Evolutionary conservation across 2,329 filamentous ascomycete species (phyloP).

Genomic region (Paraphaeosphaeria sporulosa): DNA sequence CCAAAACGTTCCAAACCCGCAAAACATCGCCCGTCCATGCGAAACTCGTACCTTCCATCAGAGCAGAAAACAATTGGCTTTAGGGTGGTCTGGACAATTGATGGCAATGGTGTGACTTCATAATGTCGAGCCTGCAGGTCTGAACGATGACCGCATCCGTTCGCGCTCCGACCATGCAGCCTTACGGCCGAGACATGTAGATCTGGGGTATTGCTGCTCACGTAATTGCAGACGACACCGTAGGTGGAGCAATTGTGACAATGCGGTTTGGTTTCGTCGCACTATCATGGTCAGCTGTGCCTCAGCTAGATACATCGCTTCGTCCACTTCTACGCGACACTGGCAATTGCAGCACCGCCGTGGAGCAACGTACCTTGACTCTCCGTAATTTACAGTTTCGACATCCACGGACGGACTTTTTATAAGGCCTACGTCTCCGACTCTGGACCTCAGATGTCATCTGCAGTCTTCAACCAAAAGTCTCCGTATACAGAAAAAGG

Average conservation of each 20-base stretch:
- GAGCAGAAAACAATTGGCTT: background rate
- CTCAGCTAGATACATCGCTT: too few relatives aligned
- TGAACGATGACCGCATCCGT: background rate
- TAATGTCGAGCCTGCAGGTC: background rate
- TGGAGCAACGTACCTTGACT: conserved; percentile 52
- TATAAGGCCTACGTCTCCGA: conserved; percentile 42
- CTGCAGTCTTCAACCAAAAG: background rate
- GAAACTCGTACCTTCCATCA: background rate
- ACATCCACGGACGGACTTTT: conserved; percentile 60
- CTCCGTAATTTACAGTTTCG: conserved; percentile 61
- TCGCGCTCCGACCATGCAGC: background rate
- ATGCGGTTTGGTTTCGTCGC: conserved; percentile 58
- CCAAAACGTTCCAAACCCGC: background rate
- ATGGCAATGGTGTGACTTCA: background rate
- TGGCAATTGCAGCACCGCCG: conserved; percentile 11
- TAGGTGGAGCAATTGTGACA: conserved; percentile 57
- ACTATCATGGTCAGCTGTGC: conserved; percentile 46
- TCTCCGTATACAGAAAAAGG: background rate
- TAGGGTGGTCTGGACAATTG: background rate
- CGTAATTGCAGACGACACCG: conserved; percentile 57
- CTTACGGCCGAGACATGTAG: conserved; percentile 30
- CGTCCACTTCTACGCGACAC: background rate
- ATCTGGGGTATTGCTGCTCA: conserved; percentile 32
- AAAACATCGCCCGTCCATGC: background rate
- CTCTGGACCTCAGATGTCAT: background rate